These are phyloP conservation scores for Rosa rugosa DNA, from an alignment of 306 rosid species.

Conservation along the genomic window DNA sequence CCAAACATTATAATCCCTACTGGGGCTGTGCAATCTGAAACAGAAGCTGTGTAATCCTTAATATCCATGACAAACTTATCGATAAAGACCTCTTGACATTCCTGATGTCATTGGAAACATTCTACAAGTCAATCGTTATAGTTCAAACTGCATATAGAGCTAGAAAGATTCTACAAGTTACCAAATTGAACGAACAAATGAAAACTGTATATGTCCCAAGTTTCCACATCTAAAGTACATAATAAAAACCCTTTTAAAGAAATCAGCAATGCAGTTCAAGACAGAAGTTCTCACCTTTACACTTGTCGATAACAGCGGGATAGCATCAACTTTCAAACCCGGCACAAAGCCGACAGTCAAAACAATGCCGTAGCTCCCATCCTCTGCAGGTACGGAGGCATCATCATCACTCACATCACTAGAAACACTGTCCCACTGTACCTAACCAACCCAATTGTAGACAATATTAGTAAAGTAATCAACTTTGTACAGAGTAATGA, in stretches of 20 bases:
- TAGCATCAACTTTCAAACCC: constrained; percentile 63
- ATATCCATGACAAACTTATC: constrained; percentile 38
- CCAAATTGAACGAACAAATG: neutral
- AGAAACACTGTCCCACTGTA: constrained; percentile 30
- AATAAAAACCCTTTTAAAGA: neutral
- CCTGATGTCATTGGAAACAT: constrained; percentile 15
- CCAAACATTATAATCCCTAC: constrained; percentile 53
- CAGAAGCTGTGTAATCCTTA: constrained; percentile 35
- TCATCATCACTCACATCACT: constrained; percentile 29
- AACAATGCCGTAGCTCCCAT: constrained; percentile 51
- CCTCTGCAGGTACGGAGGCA: constrained; percentile 5
- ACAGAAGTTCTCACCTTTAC: constrained; percentile 31
- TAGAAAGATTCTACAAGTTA: neutral
- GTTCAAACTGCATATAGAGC: constrained; percentile 12
- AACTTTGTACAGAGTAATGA: neutral
- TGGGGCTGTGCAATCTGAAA: constrained; percentile 41
- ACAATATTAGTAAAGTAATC: neutral
- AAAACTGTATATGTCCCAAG: neutral
- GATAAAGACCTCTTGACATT: constrained; percentile 12
- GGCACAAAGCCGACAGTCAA: constrained; percentile 70
- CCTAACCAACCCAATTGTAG: constrained; percentile 29
- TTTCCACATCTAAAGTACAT: neutral
- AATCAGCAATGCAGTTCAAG: neutral
- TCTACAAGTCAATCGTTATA: neutral
- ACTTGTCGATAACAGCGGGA: constrained; percentile 37